Evolutionary conservation across 352 stramenopile species (phyloP).

Genomic region (Pythium oligandrum): DNA sequence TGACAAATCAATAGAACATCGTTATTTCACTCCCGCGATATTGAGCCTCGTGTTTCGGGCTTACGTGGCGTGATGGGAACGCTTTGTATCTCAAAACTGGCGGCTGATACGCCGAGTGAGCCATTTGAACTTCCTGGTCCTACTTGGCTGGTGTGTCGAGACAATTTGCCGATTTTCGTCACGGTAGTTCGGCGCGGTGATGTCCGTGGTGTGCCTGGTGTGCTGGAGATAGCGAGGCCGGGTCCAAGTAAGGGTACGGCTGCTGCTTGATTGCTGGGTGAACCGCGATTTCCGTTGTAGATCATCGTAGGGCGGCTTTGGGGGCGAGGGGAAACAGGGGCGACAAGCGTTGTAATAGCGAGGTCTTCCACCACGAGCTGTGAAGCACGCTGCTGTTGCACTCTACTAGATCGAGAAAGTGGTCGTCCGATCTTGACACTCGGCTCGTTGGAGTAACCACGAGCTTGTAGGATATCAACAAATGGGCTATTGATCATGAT

Average conservation of each 20-base stretch:
- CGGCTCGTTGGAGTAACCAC: conserved; percentile 8
- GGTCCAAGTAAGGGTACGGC: background rate
- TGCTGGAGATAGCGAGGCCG: background rate
- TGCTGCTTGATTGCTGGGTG: background rate
- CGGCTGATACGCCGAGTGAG: no score
- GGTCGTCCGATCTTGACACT: conserved; percentile 5
- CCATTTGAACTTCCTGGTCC: no score
- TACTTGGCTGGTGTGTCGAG: no score
- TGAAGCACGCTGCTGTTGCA: conserved; percentile 9
- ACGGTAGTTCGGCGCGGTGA: no score
- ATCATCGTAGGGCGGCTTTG: background rate
- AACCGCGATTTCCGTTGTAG: background rate
- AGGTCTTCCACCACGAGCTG: conserved; percentile 6
- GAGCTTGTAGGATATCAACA: conserved; percentile 5
- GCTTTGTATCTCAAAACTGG: background rate
- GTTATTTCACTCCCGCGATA: no score
- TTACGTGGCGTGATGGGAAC: background rate
- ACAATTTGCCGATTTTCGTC: no score
- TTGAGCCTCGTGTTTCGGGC: background rate
- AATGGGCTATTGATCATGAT: background rate
- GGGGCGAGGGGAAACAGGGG: background rate
- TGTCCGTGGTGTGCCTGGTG: no score
- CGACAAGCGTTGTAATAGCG: conserved; percentile 5
- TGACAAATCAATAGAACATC: no score
- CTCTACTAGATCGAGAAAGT: conserved; percentile 4